Base-by-base conservation (phyloP, 1,284 basidiomycete genomes). In the Abortiporus biennis region DNA sequence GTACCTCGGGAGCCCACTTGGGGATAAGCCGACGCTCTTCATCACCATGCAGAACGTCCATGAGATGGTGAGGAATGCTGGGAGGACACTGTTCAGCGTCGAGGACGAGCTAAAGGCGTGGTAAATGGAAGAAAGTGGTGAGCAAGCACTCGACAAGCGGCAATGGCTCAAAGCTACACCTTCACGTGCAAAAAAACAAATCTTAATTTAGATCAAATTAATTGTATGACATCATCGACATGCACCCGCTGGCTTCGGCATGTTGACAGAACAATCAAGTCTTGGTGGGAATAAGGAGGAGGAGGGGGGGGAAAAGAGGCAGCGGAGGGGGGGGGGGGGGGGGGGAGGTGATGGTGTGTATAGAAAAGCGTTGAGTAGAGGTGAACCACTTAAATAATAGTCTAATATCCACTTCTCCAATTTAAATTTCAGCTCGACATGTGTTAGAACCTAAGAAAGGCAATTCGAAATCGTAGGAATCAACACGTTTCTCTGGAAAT, bases 1-100 rank as follows among this genome's bases (percentile, higher is more conserved):
- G 32, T 33, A 60, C 58, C 50, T 52, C 56, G 8, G 57, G 56
- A 6, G 55, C 52, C 58, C 57, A 60, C 13, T 53, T 37, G 13
- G 55, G 55, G 12, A 47, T 40, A 42, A 60, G 51, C 48, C 48
- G 51, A 39, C 57, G 52, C 48, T 56, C 54, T 38, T 51, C 49
- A 15, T 40, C 43, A 38, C 21, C n/a, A 12, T 16, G 6, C 17
- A 31, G 23, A 29, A 23, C 41, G 36, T 45, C 42, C 49, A 51
- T 51, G 30, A 23, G 15, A 9, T 12, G 11, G 27, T 22, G 35
- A 39, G 13, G 29, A 5, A 16, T 6, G 38, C 35, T 29, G 37
- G 35, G 3, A 6, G 35, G 20, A 19, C 35, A 36, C 13, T 6
- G 27, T 9, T 44, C 23, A 27, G 33, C 35, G 40, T 33, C 43